Percentiles rank a stretch among this genome's conserved stretches.
Conservation (phyloP, 495 filamentous ascomycete genomes). For the Haplographium delicatum region DNA sequence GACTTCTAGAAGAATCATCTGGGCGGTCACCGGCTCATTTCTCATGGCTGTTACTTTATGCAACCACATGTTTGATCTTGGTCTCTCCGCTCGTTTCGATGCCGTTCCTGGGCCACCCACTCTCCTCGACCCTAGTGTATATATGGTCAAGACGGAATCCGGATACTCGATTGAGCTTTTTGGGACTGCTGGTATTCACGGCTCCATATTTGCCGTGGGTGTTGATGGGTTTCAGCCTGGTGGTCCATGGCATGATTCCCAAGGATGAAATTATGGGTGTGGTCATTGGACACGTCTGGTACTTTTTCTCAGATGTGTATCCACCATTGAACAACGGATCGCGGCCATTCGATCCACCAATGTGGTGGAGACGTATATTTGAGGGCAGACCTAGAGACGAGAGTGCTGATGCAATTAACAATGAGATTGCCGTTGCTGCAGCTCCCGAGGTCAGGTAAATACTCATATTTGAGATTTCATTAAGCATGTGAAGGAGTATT, state of each 20-base stretch:
- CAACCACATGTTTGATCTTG: slow-evolving; percentile 65
- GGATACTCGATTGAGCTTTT: slow-evolving; percentile 81
- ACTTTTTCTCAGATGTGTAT: slow-evolving; percentile 97
- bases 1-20: slow-evolving; percentile 89
- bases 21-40: slow-evolving; percentile 82
- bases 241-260: slow-evolving; percentile 79
- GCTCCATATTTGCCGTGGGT: slow-evolving; percentile 97
- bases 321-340: slow-evolving; percentile 82
- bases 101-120: slow-evolving; percentile 84
- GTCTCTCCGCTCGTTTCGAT: slow-evolving; percentile 83
- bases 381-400: slow-evolving; percentile 46
- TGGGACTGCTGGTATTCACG: slow-evolving; percentile 84
- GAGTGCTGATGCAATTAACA: slow-evolving; percentile 41
- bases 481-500: slow-evolving; percentile 9
- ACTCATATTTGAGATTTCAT: slow-evolving; percentile 1
- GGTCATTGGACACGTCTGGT: slow-evolving; percentile 93
- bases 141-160: slow-evolving; percentile 97
- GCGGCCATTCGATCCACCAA: slow-evolving; percentile 82
- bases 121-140: slow-evolving; percentile 91
- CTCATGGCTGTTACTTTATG: slow-evolving; percentile 87
- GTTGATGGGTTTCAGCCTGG: slow-evolving; percentile 80
- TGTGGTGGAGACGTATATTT: slow-evolving; percentile 87
- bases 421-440: slow-evolving; percentile 48
- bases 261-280: slow-evolving; percentile 96
- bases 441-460: slow-evolving; percentile 31